Evolutionary conservation across 352 stramenopile genomes (phyloP).

Genomic region (Globisporangium iwayamae): DNA sequence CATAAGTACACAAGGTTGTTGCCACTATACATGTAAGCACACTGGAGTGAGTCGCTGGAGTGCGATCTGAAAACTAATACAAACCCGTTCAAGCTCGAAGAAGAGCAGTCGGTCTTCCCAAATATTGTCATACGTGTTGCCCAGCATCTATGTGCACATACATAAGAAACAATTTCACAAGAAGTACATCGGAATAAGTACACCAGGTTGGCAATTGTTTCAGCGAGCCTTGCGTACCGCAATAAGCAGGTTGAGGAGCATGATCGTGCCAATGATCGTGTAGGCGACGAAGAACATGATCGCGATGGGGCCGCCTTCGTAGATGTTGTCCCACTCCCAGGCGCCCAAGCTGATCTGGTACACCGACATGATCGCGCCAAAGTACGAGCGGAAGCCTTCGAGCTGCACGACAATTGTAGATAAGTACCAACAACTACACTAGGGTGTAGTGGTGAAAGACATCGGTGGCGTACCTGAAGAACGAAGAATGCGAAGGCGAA

Average conservation of each 20-base stretch:
- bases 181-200: neutral
- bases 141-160: conserved; percentile 56
- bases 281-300: conserved; percentile 73
- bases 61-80: neutral
- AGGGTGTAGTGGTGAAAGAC: neutral
- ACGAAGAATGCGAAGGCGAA: conserved; percentile 84
- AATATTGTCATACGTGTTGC: conserved; percentile 84
- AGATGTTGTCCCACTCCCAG: conserved; percentile 75
- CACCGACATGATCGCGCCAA: conserved; percentile 49
- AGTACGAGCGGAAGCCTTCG: conserved; percentile 64
- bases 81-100: conserved; percentile 75
- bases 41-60: neutral
- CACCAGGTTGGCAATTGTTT: neutral
- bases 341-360: conserved; percentile 72
- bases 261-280: conserved; percentile 77
- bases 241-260: conserved; percentile 78
- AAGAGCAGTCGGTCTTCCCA: conserved; percentile 80
- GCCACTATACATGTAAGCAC: neutral
- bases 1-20: neutral
- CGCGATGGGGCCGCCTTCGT: conserved; percentile 62
- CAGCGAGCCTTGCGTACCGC: conserved; percentile 31
- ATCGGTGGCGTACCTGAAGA: conserved; percentile 46
- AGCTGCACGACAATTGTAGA: conserved; percentile 29
- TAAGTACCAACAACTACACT: neutral
- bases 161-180: neutral